These are phyloP conservation scores for Lachancea sp. DNA, from an alignment of 805 yeast species.

Conservation along the genomic window DNA sequence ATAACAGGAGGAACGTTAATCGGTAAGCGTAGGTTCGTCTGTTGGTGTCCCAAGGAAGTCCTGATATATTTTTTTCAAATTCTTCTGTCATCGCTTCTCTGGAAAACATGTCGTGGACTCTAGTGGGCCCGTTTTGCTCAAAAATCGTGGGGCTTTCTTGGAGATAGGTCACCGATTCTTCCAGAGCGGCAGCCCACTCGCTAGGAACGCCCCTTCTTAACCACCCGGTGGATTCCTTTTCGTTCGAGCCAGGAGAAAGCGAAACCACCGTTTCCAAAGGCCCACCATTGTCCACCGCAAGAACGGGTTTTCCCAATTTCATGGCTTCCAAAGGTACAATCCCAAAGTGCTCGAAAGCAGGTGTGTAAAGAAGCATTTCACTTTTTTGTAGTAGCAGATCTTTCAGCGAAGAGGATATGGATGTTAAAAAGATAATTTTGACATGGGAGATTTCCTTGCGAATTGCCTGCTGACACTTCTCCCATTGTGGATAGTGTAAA, in stretches of 20 bases:
- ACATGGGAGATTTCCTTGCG: conserved; percentile 16
- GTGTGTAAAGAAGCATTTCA: conserved; percentile 73
- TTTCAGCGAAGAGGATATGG: conserved; percentile 62
- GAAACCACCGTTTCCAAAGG: conserved; percentile 68
- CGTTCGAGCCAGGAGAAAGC: conserved; percentile 24
- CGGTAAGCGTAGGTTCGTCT: background rate
- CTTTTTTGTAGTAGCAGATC: conserved; percentile 52
- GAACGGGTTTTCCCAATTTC: conserved; percentile 74
- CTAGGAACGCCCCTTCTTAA: conserved; percentile 42
- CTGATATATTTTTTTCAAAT: conserved; percentile 34
- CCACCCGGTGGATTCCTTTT: conserved; percentile 55
- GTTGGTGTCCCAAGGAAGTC: conserved; percentile 17
- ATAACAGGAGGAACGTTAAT: conserved; percentile 9
- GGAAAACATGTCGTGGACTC: conserved; percentile 32
- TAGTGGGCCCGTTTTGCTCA: conserved; percentile 27
- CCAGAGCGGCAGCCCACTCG: conserved; percentile 51
- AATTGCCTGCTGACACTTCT: conserved; percentile 12
- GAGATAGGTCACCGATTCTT: conserved; percentile 32
- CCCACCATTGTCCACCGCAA: conserved; percentile 88
- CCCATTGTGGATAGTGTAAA: conserved; percentile 28
- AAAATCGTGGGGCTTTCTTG: conserved; percentile 17
- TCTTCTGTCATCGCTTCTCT: conserved; percentile 35
- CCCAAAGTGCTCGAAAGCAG: conserved; percentile 91
- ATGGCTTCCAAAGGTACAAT: conserved; percentile 96
- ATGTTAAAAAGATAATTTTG: conserved; percentile 71